Evolutionary conservation across 176 grass and related monocot genomes (phyloP).

Genomic region (Secale cereale): DNA sequence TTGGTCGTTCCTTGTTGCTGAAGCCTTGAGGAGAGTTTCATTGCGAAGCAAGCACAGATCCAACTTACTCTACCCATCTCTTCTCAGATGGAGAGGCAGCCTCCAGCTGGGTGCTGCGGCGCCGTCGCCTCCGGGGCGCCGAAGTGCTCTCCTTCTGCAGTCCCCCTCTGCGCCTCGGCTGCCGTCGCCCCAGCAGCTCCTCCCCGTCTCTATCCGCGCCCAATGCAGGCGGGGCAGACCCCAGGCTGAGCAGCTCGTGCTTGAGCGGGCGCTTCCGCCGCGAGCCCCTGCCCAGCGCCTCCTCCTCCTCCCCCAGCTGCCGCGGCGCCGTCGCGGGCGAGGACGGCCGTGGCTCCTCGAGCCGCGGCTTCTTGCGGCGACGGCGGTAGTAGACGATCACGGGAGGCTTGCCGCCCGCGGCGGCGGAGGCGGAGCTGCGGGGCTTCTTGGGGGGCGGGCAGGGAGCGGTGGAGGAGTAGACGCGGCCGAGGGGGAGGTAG

Average conservation of each 20-base stretch:
- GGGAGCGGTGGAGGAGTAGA: conserved; percentile 74
- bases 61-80: conserved; percentile 95
- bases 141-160: conserved; percentile 9
- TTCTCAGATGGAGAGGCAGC: conserved; percentile 31
- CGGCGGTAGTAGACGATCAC: conserved; percentile 46
- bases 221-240: conserved; percentile 30
- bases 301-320: conserved; percentile 12
- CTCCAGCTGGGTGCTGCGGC: conserved; percentile 34
- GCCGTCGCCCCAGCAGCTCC: background rate
- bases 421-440: background rate
- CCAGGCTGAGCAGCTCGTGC: conserved; percentile 48
- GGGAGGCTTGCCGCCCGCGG: conserved; percentile 5
- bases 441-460: conserved; percentile 44
- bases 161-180: conserved; percentile 26
- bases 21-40: background rate
- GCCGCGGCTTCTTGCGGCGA: conserved; percentile 36
- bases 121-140: conserved; percentile 5
- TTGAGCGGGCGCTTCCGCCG: conserved; percentile 38
- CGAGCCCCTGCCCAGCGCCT: background rate
- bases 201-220: conserved; percentile 7
- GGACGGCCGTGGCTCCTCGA: background rate
- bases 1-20: background rate
- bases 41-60: background rate
- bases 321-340: conserved; percentile 1
- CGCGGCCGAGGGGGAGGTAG: conserved; percentile 65